Evolutionary conservation across 2,329 filamentous ascomycete species (phyloP).

Genomic region (Stagonosporopsis vannaccii): DNA sequence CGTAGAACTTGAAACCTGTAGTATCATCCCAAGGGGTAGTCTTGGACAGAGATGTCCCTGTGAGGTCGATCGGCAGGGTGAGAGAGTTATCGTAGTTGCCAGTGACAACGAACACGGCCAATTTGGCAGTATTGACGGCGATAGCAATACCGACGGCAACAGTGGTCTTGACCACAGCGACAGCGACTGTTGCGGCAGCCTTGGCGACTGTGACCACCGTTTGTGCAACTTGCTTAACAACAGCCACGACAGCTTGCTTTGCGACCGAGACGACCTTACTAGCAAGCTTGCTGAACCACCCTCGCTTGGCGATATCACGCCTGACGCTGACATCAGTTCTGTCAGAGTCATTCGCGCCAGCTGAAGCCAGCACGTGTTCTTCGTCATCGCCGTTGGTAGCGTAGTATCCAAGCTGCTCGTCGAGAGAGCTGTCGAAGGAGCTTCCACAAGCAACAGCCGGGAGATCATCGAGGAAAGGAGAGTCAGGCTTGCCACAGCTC

Average conservation of each 20-base stretch:
- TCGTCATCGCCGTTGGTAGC: slow-evolving; percentile 12
- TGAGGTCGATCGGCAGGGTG: slow-evolving; percentile 11
- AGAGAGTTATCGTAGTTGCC: slow-evolving; percentile 16
- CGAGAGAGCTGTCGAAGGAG: slow-evolving; percentile 12
- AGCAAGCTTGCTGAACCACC: slow-evolving; percentile 7
- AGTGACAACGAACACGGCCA: slow-evolving; percentile 5
- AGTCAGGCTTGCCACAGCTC: slow-evolving; percentile 14
- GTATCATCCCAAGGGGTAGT: slow-evolving; percentile 16
- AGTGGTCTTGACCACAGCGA: slow-evolving; percentile 11
- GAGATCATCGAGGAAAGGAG: slow-evolving; percentile 12
- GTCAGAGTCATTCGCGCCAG: slow-evolving; percentile 1
- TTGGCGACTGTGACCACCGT: slow-evolving; percentile 9
- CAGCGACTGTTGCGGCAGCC: slow-evolving; percentile 9
- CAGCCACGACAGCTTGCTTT: slow-evolving; percentile 1
- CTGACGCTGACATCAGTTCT: neutral
- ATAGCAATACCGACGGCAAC: slow-evolving; percentile 10
- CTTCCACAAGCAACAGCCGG: slow-evolving; percentile 14
- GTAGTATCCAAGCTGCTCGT: slow-evolving; percentile 12
- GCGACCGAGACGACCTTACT: slow-evolving; percentile 7
- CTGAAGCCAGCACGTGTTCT: slow-evolving; percentile 9
- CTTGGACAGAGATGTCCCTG: slow-evolving; percentile 4
- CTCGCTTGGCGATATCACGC: slow-evolving; percentile 8
- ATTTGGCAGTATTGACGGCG: slow-evolving; percentile 7
- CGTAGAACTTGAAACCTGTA: slow-evolving; percentile 18
- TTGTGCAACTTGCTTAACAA: slow-evolving; percentile 8